Evolutionary conservation across 768 basidiomycete genomes (phyloP), one percentile per base, ranked within the genome.

Genomic region (Agaricus subrufescens): DNA sequence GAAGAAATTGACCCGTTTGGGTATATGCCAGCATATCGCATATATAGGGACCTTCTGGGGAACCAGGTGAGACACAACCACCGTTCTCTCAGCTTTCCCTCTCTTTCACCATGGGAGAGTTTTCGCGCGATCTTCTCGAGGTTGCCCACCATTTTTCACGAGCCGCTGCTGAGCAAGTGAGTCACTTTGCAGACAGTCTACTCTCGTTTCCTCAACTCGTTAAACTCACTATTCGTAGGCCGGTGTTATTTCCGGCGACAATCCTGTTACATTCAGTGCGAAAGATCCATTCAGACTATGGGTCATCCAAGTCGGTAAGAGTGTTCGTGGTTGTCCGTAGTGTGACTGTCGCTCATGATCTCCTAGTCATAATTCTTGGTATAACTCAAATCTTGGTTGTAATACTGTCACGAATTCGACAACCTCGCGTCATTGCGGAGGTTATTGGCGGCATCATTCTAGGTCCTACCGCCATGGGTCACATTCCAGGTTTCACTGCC

Each of bases 341-440:
- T 11, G 34, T 34, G 34, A 34, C 40, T 46, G 19, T 37, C 15
- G 5, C 8, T 57, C 34, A 27, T 49, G n/a, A 34, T 15, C 48
- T 48, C 30, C 42, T 69, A 84, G 87, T 87, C 48, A 82, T 98
- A 61, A 94, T 98, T 73, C 78, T 97, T 55, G 71, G 71, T 34
- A 84, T 94, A 78, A 84, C 85, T 38, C 90, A 94, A 65, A 56
- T 88, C 4, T 82, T 98, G 9, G 77, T 83, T 0, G 69, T 89
- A 19, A 56, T 81, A 50, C 75, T 97, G 23, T 68, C 74, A 7
- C 84, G 78, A 54, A 83, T 96, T 37, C 84, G 83, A 34, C 95
- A 98, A 64, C 96, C 96, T 1, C 78, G 86, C n/a, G 95, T 98
- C 58, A 93, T 97, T 51, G 85, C 94, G 42, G 95, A 98, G 68